Base-by-base conservation (phyloP, 257 asterid genomes). In the Solanum chmielewskii region DNA sequence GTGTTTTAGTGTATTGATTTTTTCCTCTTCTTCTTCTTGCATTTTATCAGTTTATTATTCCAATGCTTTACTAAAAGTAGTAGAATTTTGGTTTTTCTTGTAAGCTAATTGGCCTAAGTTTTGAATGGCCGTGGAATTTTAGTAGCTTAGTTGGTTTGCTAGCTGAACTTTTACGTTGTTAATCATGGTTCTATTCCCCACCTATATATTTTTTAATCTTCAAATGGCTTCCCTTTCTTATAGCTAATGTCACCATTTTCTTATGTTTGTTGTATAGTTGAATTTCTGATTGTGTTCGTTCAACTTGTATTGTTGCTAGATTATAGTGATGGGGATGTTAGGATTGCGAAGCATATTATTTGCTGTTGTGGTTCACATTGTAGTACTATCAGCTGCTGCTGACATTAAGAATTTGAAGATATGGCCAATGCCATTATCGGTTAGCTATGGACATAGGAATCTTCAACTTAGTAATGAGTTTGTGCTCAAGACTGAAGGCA, bases 371-470 rank as follows among this genome's bases (percentile, higher is more conserved):
- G 83, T 89, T 21, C 89, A 84, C 68, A 37, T 91, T 88, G 68
- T 92, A 56, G 88, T 91, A 73, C 31, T 86, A 80, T 87, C 94
- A 83, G 92, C 90, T 45, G 92, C 76, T 84, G 93, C 86, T 89
- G 90, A 89, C 66, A 37, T 87, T 59, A 80, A 92, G 88, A 81
- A 87, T 42, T 76, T 94, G 91, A 91, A 94, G 44, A 90, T 96
- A 92, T 96, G 99, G 99, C 99, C 99, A 37, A 93, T 96, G 99
- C 99, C 99, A 16, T 89, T 75, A 73, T 93, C 95, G 2, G 98
- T 92, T 37, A 96, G 88, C 90, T 70, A 92, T 45, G 99, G 98
- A 29, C 42, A 85, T 44, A 89, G 88, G 73, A 90, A 3, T 70
- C 95, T 95, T 23, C 89, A 88, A 87, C 91, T 96, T 20, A 91